phyloP scores from a whole-genome alignment of 2,329 filamentous ascomycete genomes.

The Diaporthe sp. region DNA sequence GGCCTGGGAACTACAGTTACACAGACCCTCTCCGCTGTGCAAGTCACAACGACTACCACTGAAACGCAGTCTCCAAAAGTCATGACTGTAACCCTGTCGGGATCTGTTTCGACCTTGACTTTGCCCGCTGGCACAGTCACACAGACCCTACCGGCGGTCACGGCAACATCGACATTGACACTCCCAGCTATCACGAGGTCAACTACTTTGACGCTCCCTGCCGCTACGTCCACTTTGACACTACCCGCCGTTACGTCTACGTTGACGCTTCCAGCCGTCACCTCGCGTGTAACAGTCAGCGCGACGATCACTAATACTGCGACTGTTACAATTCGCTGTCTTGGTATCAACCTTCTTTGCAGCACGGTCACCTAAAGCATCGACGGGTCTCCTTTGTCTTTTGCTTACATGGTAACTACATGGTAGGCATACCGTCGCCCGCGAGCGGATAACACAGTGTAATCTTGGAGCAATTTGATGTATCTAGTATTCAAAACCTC shows the following conservation, averaged over 20 bases:
- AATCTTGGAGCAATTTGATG: neutral
- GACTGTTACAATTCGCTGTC: neutral
- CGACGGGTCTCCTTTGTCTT: neutral
- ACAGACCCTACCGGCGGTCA: neutral
- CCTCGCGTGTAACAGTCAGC: neutral
- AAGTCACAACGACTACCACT: neutral
- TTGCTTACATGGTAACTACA: no score
- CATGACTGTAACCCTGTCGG: neutral
- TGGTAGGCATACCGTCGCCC: no score
- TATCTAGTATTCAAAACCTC: neutral
- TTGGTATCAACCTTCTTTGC: neutral
- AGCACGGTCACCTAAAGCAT: neutral
- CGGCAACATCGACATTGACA: neutral
- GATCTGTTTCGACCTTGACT: neutral
- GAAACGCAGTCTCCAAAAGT: neutral
- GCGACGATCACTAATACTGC: neutral
- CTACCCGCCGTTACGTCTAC: neutral
- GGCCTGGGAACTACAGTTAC: neutral
- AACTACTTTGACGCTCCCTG: neutral
- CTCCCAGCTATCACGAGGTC: neutral
- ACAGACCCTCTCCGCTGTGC: neutral
- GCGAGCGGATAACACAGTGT: neutral
- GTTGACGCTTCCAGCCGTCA: neutral
- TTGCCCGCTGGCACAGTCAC: neutral
- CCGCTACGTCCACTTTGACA: neutral